Evolutionary conservation across 2,329 filamentous ascomycete species (phyloP).

Genomic region (Cryphonectria carpinicola): DNA sequence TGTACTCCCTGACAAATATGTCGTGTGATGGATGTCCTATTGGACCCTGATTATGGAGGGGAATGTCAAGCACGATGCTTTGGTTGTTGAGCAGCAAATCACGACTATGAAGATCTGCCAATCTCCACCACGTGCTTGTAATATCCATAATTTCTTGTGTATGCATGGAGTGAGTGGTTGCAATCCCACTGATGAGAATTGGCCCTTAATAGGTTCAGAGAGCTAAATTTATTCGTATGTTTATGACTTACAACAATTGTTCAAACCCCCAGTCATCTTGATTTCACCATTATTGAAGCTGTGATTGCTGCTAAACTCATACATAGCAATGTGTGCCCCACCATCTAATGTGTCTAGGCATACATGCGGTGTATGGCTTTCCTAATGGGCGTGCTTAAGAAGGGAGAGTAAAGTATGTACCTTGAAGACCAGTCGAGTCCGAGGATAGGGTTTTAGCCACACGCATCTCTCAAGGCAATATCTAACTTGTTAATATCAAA

Average conservation of each 20-base stretch:
- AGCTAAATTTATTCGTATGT: neutral
- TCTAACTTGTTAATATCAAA: too few species aligned
- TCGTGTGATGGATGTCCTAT: constrained; percentile 11
- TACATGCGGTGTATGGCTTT: too few species aligned
- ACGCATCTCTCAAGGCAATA: too few species aligned
- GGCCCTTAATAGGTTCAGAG: too few species aligned
- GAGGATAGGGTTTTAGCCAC: too few species aligned
- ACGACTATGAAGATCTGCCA: neutral
- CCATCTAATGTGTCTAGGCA: too few species aligned
- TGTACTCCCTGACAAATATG: neutral
- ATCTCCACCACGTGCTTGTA: neutral
- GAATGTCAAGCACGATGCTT: neutral
- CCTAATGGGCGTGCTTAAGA: too few species aligned
- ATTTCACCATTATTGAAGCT: neutral
- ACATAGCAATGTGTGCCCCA: too few species aligned
- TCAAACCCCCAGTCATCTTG: neutral
- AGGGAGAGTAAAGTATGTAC: too few species aligned
- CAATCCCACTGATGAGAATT: neutral
- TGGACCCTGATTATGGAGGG: neutral
- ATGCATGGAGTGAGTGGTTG: neutral
- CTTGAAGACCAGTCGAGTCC: too few species aligned
- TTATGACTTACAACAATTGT: too few species aligned
- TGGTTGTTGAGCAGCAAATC: neutral
- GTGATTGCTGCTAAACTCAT: too few species aligned
- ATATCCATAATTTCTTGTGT: neutral